These are phyloP conservation scores for Aquanectria penicillioides DNA, from an alignment of 2,329 filamentous ascomycete species.

Conservation along the genomic window DNA sequence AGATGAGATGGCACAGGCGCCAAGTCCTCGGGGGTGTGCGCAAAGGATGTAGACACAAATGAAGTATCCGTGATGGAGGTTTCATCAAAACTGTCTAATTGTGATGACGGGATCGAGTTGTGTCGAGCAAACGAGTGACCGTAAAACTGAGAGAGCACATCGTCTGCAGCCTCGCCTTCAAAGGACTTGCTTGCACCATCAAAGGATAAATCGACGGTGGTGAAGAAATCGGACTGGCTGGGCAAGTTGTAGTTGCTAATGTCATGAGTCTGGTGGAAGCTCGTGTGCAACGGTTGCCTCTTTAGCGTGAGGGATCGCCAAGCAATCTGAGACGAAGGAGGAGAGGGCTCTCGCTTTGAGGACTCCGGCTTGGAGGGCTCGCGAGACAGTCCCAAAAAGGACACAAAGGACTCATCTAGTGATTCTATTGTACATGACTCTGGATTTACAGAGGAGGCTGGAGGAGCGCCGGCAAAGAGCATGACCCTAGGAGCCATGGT, in stretches of 20 bases:
- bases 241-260: slow-evolving; percentile 44
- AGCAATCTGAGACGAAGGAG: slow-evolving; percentile 50
- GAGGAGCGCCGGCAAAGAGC: slow-evolving; percentile 49
- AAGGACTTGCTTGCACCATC: slow-evolving; percentile 33
- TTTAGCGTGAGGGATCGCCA: slow-evolving; percentile 67
- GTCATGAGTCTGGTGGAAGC: slow-evolving; percentile 62
- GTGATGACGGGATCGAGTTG: slow-evolving; percentile 71
- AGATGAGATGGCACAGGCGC: slow-evolving; percentile 46
- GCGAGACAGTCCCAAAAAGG: slow-evolving; percentile 37
- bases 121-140: slow-evolving; percentile 81
- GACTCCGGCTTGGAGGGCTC: background rate
- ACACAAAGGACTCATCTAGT: slow-evolving; percentile 40
- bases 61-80: slow-evolving; percentile 45
- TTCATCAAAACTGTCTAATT: slow-evolving; percentile 53
- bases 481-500: slow-evolving; percentile 48
- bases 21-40: slow-evolving; percentile 35
- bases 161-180: slow-evolving; percentile 47
- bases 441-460: slow-evolving; percentile 41
- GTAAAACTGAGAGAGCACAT: slow-evolving; percentile 72
- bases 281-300: slow-evolving; percentile 57
- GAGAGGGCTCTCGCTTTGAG: background rate
- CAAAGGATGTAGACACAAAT: slow-evolving; percentile 51
- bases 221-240: slow-evolving; percentile 58
- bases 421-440: slow-evolving; percentile 44
- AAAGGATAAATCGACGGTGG: slow-evolving; percentile 53